Base-by-base conservation (phyloP, 2,329 filamentous ascomycete species). In the Fusarium compactum region DNA sequence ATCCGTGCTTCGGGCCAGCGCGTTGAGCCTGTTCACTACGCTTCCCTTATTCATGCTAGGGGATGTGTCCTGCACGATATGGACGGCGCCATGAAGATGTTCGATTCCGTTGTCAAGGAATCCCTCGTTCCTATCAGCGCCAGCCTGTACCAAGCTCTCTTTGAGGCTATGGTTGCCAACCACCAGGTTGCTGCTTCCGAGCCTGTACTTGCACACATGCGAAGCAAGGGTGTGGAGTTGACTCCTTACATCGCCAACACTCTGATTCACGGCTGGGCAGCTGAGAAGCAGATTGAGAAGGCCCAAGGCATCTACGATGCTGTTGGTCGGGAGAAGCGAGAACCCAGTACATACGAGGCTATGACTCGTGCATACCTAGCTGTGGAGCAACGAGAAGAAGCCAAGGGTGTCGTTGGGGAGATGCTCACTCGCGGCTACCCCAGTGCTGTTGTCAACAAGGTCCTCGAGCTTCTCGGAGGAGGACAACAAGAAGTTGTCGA, bases 191-290 rank as follows among this genome's bases (percentile, higher is more conserved):
- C 85, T 29, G 91, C 92, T 65, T 95, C 94, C 0, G 90, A 95
- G 76, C 80, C 89, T 1, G 81, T 97, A 10, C 87, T 98, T 20
- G 82, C 83, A 24, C 86, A 93, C 73, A 98, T 99, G 96, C 86
- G 85, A 58, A 80, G 83, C 52, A 89, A 89, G 63, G 83, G 89
- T 40, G 90, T 99, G 14, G 91, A 94, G 75, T 90, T 98, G 85
- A 98, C 96, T 4, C 92, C 96, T 0, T 99, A 99, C 82, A 98
- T 99, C 78, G 96, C 96, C 77, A 99, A 99, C 84, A 97, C 95
- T 8, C 86, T 99, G 47, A 98, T 99, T 76, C 95, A 98, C 78
- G 96, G 96, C 69, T 99, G 96, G 95, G 93, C 95, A 24, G 87
- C 91, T 16, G 92, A 92, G 79, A 91, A 92, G 81, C 88, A 97